These are phyloP conservation scores for Tetrapyrgos nigripes DNA, from an alignment of 1,284 basidiomycete species.

Conservation along the genomic window DNA sequence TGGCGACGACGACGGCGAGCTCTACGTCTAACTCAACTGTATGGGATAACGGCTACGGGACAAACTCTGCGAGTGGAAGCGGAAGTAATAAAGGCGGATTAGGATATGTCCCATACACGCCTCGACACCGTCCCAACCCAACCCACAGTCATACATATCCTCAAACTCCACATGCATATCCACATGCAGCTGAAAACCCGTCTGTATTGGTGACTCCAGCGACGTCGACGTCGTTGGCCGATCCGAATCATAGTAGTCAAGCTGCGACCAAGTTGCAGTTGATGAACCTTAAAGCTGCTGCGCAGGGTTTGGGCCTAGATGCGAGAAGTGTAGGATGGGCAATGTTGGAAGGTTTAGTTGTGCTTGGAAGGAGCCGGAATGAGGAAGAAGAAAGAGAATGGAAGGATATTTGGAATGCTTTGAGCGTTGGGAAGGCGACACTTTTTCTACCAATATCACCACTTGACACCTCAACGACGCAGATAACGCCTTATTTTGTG, in stretches of 20 bases:
- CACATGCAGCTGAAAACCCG: slow-evolving; percentile 33
- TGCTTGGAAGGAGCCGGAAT: slow-evolving; percentile 42
- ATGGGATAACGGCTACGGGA: slow-evolving; percentile 16
- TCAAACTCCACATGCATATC: slow-evolving; percentile 44
- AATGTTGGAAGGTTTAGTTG: slow-evolving; percentile 80
- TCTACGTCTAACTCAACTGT: slow-evolving; percentile 9
- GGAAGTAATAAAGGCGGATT: slow-evolving; percentile 18
- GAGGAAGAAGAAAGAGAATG: slow-evolving; percentile 70
- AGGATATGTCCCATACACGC: slow-evolving; percentile 51
- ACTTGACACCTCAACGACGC: background rate
- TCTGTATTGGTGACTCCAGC: slow-evolving; percentile 38
- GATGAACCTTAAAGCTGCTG: slow-evolving; percentile 82
- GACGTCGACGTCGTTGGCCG: slow-evolving; percentile 45
- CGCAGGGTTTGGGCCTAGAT: slow-evolving; percentile 77
- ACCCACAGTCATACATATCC: slow-evolving; percentile 45
- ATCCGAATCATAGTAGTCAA: slow-evolving; percentile 48
- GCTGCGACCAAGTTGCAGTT: slow-evolving; percentile 76
- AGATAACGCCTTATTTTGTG: slow-evolving; percentile 75
- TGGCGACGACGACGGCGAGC: background rate
- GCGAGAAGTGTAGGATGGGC: slow-evolving; percentile 80
- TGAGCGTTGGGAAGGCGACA: slow-evolving; percentile 77
- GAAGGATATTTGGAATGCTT: slow-evolving; percentile 74
- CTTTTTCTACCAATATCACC: slow-evolving; percentile 78
- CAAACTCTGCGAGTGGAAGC: background rate
- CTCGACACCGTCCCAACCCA: slow-evolving; percentile 52